Evolutionary conservation across 805 yeast genomes (phyloP), one percentile per base, ranked within the genome.

Genomic region (Scheffersomyces amazonensis): DNA sequence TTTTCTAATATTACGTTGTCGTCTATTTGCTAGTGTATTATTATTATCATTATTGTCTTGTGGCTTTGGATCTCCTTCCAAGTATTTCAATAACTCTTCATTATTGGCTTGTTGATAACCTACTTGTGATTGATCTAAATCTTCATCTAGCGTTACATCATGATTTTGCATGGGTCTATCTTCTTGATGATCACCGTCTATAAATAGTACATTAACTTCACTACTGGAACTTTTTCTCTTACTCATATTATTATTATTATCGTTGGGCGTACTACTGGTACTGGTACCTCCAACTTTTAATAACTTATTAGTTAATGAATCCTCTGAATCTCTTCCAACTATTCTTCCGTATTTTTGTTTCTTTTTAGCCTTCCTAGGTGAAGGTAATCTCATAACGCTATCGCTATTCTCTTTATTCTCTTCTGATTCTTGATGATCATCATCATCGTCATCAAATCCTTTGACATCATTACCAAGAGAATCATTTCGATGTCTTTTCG

Each of bases 281-380:
- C 20, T 20, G 11, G 11, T 24, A 16, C 11, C 28, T 10, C 10
- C 22, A 1, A 27, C 29, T 28, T 41, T 27, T 8, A 34, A 22
- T 15, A 47, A 28, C 34, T 41, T 46, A 3, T 9, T 35, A 7
- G 41, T 39, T 1, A 43, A 29, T 2, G 52, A 41, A 28, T 41
- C 40, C 11, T 44, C 44, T 6, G 45, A 37, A 3, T 23, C 34
- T 23, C 41, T 24, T 10, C 47, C 47, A 2, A 30, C 43, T 10
- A 45, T 20, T 33, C 42, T 60, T 2, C 81, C 78, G 54, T 73
- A 73, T 37, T 60, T 67, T 34, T 52, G 62, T 31, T 63, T 67
- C 33, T 70, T 56, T 34, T 68, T 66, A 9, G 59, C 61, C 41
- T 74, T 72, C 16, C 73, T 62, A 4, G 83, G 83, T 3, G 83